These are phyloP conservation scores for Amylocystis lapponica DNA, from an alignment of 768 basidiomycete species.

Conservation along the genomic window DNA sequence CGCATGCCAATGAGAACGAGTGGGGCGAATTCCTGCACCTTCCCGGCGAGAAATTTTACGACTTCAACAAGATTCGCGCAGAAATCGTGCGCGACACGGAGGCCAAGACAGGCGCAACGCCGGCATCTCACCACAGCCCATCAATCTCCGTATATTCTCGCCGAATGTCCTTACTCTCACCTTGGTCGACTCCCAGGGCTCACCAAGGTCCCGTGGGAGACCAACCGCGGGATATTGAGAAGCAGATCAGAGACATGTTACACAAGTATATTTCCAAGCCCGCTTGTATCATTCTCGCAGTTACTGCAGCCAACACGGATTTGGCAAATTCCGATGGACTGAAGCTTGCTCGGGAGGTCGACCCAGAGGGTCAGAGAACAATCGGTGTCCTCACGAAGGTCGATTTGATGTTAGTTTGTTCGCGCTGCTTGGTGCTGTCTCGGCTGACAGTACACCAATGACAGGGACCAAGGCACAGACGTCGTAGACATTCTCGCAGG, in stretches of 20 bases:
- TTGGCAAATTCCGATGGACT: conserved; percentile 95
- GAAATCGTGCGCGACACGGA: conserved; percentile 98
- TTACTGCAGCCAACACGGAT: conserved; percentile 93
- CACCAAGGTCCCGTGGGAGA: conserved; percentile 95
- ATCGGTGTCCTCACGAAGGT: conserved; percentile 99
- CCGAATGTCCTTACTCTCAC: conserved; percentile 97
- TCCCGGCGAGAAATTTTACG: conserved; percentile 95
- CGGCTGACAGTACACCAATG: conserved; percentile 6
- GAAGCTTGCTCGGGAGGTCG: conserved; percentile 83
- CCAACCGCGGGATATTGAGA: conserved; percentile 96
- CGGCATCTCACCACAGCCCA: conserved; percentile 94
- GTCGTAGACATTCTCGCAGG: conserved; percentile 99
- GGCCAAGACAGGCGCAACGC: conserved; percentile 97
- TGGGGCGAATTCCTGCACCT: conserved; percentile 99
- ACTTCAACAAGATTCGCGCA: conserved; percentile 94
- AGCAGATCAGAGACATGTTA: conserved; percentile 96
- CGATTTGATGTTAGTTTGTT: conserved; percentile 80
- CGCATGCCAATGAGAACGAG: conserved; percentile 84
- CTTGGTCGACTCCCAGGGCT: conserved; percentile 96
- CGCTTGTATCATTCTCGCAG: conserved; percentile 93
- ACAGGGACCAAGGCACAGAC: conserved; percentile 96
- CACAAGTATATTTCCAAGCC: conserved; percentile 93
- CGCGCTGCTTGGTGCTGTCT: not conserved
- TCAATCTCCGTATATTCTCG: conserved; percentile 96
- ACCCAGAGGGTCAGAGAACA: conserved; percentile 93